Evolutionary conservation across 495 filamentous ascomycete species (phyloP).

Genomic region (Friedmanniomyces endolithicus): DNA sequence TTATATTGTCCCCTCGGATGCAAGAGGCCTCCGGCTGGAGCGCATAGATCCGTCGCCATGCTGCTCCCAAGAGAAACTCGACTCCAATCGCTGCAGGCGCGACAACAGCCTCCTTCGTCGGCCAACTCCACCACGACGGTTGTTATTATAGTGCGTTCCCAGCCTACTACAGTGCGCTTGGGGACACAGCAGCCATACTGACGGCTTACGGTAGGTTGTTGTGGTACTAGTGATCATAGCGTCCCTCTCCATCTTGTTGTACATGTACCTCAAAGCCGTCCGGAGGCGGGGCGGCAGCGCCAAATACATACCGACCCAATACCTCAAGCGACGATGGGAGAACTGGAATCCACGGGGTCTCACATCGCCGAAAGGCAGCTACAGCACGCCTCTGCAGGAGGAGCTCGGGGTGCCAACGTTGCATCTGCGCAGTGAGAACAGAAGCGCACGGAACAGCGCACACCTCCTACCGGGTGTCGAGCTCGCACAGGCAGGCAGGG

Average conservation of each 20-base stretch:
- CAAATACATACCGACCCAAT: conserved; percentile 11
- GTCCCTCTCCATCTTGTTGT: conserved; percentile 9
- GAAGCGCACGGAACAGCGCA: conserved; percentile 18
- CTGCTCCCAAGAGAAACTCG: not conserved
- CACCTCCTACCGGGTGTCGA: conserved; percentile 11
- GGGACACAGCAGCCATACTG: not conserved
- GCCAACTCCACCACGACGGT: not conserved
- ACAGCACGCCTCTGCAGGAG: conserved; percentile 17
- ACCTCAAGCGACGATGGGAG: conserved; percentile 16
- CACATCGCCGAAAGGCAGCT: conserved; percentile 7
- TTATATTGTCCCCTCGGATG: not conserved
- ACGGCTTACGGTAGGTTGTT: conserved; percentile 4
- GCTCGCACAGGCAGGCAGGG: not conserved
- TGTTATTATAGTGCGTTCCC: not conserved
- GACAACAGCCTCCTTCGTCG: not conserved
- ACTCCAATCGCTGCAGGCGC: not conserved
- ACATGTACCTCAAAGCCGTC: conserved; percentile 7
- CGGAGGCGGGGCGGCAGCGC: conserved; percentile 4
- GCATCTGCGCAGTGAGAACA: conserved; percentile 15
- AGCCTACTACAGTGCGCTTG: not conserved
- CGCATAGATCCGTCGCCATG: not conserved
- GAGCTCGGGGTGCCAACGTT: conserved; percentile 13
- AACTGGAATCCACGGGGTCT: conserved; percentile 8
- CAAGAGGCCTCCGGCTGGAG: not conserved
- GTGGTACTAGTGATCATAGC: conserved; percentile 8